These are phyloP conservation scores for Penicillium taxi DNA, from an alignment of 495 filamentous ascomycete species.

Conservation along the genomic window DNA sequence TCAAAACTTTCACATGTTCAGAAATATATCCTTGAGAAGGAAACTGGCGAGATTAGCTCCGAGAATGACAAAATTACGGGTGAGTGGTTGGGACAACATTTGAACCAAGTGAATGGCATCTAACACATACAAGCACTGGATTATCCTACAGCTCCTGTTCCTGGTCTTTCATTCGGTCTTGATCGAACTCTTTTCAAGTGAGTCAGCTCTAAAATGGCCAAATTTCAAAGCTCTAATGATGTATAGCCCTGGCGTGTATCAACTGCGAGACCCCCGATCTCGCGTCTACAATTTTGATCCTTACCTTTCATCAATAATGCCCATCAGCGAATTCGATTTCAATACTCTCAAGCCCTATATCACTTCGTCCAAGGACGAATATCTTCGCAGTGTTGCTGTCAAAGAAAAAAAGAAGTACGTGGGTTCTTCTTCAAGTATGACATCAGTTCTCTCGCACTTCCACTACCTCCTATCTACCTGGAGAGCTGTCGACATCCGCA, in stretches of 20 bases:
- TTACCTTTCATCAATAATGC: slow-evolving; percentile 86
- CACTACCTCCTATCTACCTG: slow-evolving; percentile 85
- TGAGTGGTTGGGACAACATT: slow-evolving; percentile 8
- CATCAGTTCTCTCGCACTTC: slow-evolving; percentile 75
- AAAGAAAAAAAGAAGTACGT: slow-evolving; percentile 71
- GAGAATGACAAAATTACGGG: slow-evolving; percentile 9
- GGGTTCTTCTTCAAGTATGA: slow-evolving; percentile 96
- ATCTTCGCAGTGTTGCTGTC: slow-evolving; percentile 56
- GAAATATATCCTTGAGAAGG: neutral
- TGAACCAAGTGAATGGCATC: neutral
- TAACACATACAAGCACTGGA: slow-evolving; percentile 39
- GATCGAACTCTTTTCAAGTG: slow-evolving; percentile 91
- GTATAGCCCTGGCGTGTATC: slow-evolving; percentile 71
- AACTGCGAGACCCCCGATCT: slow-evolving; percentile 81
- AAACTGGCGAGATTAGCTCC: slow-evolving; percentile 13
- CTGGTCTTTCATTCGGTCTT: slow-evolving; percentile 66
- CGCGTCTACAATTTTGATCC: slow-evolving; percentile 93
- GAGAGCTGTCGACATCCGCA: slow-evolving; percentile 58
- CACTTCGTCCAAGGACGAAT: slow-evolving; percentile 76
- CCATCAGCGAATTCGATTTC: slow-evolving; percentile 85
- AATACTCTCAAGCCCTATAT: slow-evolving; percentile 73
- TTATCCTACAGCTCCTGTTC: slow-evolving; percentile 52
- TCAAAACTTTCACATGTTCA: neutral
- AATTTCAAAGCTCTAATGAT: slow-evolving; percentile 5
- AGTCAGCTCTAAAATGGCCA: slow-evolving; percentile 5